Base-by-base conservation (phyloP, 805 yeast genomes). In the Saccharomycopsis sp. region DNA sequence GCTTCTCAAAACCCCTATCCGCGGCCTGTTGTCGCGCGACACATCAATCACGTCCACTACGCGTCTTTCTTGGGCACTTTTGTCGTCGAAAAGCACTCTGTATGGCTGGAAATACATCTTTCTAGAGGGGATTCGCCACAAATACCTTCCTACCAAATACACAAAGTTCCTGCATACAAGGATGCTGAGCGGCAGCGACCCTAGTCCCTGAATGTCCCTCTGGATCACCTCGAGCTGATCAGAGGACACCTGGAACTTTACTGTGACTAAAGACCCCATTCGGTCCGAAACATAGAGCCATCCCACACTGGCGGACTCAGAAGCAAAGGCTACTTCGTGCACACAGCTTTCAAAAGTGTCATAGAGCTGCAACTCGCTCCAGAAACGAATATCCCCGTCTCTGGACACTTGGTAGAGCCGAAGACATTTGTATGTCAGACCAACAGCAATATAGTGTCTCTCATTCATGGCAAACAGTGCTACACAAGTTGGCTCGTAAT, bases 111-210 rank as follows among this genome's bases (percentile, higher is more conserved):
- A 15, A 20, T 46, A n/a, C 3, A 54, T 21, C 7, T 3, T 3
- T 46, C 12, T 34, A 16, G 41, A 34, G 12, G 52, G 23, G 7
- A 57, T 9, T 20, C 55, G n/a, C 60, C 60, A 57, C 12, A 57
- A 24, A 44, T 48, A 44, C 21, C 34, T 57, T 2, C 54, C 34
- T 23, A 46, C 24, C 18, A 57, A 16, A 24, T n/a, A 57, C n/a
- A 57, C 20, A 34, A 44, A 44, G 21, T 12, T 18, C 24, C 51
- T 40, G n/a, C 55, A 50, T 2, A 51, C 2, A 23, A 16, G 8
- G 34, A 54, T 18, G 21, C 20, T 48, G 3, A 54, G 24, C 3
- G 55, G 60, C 20, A 55, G 34, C 15, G 58, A 34, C 16, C 55
- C 58, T 23, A 51, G 29, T 44, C 52, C n/a, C 21, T 12, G 7